Evolutionary conservation across 2,329 filamentous ascomycete species (phyloP).

Genomic region (Trichoderma polysporum): DNA sequence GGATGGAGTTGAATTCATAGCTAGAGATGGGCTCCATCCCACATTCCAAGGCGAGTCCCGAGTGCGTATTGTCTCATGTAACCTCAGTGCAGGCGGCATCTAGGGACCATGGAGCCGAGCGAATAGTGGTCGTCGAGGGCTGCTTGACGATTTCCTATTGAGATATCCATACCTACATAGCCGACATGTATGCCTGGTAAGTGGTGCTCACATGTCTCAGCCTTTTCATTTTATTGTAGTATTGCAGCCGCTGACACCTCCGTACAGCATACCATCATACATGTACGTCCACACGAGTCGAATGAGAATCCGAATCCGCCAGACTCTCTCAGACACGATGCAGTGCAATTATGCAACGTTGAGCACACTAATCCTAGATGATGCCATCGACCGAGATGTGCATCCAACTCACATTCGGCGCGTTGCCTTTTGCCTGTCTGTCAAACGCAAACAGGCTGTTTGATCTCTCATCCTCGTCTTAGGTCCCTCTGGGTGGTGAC

Average conservation of each 20-base stretch:
- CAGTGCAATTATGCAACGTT: constrained; percentile 1
- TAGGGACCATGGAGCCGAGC: background rate
- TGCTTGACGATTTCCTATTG: background rate
- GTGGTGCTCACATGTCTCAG: background rate
- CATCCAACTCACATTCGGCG: constrained; percentile 14
- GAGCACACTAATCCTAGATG: constrained; percentile 7
- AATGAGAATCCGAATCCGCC: background rate
- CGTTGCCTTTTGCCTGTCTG: background rate
- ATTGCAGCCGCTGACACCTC: constrained; percentile 8
- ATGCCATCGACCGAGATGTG: constrained; percentile 11
- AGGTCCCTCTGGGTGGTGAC: background rate
- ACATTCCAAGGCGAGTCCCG: background rate
- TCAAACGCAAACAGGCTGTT: background rate
- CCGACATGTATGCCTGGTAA: constrained; percentile 4
- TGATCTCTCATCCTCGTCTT: background rate
- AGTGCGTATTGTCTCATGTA: constrained; percentile 3
- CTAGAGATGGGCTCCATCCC: background rate
- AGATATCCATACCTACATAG: background rate
- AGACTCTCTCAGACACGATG: background rate
- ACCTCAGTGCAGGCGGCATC: constrained; percentile 11
- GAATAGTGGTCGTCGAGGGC: background rate
- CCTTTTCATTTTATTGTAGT: background rate
- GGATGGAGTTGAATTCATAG: background rate
- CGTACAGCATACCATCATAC: background rate
- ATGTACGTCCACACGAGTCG: background rate